Conservation (phyloP, 106 monocot genomes). For the Apostasia shenzhenica region DNA sequence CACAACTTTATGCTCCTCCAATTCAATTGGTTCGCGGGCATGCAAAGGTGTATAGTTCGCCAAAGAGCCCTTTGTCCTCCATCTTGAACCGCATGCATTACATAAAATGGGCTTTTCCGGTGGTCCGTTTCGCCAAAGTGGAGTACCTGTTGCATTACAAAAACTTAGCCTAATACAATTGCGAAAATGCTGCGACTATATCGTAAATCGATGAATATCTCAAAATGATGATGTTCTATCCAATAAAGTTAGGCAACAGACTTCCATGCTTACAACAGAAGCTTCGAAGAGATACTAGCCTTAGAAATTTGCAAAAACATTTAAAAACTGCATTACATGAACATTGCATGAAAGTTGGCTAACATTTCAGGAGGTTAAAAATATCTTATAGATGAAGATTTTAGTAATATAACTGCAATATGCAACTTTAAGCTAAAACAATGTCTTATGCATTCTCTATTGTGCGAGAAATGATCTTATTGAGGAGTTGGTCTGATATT, state of each 20-base stretch:
- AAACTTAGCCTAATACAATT: slow-evolving; percentile 2
- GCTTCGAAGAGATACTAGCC: not conserved
- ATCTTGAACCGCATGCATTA: slow-evolving; percentile 99
- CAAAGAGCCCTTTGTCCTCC: slow-evolving; percentile 97
- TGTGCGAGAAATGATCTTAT: no score
- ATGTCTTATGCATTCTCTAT: no score
- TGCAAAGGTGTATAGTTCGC: slow-evolving; percentile 90
- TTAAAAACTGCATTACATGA: no score
- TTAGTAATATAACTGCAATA: no score
- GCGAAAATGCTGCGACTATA: no score
- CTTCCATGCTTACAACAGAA: not conserved
- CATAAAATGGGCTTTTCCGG: slow-evolving; percentile 97
- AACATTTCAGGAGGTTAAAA: no score
- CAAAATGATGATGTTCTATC: not conserved
- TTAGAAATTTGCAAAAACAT: no score
- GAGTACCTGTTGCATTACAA: slow-evolving; percentile 69
- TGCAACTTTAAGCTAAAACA: no score
- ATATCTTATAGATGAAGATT: no score
- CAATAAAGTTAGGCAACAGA: not conserved
- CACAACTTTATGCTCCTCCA: slow-evolving; percentile 41
- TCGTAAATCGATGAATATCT: not conserved
- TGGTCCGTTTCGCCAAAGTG: slow-evolving; percentile 98
- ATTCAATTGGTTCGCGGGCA: slow-evolving; percentile 61
- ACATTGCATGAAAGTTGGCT: no score
- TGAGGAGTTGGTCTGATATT: no score